A percentile compares a stretch with the other conserved stretches of the same genome.
phyloP scores from a whole-genome alignment of 2,329 filamentous ascomycete genomes.

The Colletotrichum brevisporum region DNA sequence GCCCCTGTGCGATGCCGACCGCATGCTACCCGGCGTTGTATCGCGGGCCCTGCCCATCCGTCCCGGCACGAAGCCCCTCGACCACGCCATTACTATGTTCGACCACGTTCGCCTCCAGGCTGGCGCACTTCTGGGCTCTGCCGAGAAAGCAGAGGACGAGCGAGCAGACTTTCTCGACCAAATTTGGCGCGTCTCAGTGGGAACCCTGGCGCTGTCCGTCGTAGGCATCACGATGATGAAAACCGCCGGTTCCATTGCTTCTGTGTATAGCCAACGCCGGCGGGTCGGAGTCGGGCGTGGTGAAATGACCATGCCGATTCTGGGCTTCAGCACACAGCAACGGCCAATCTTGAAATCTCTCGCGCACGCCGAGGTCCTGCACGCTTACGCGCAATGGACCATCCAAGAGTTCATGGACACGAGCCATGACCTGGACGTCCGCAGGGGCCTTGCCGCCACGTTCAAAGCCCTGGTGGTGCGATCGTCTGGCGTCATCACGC shows the following conservation, averaged over 20 bases:
- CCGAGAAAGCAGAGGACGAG: constrained; percentile 36
- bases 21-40: constrained; percentile 48
- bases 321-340: constrained; percentile 46
- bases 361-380: constrained; percentile 41
- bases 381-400: constrained; percentile 41
- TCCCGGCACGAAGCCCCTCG: constrained; percentile 47
- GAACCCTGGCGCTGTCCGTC: constrained; percentile 45
- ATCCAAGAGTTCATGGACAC: constrained; percentile 32
- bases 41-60: constrained; percentile 45
- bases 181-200: constrained; percentile 46
- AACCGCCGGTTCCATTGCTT: constrained; percentile 40
- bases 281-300: constrained; percentile 23
- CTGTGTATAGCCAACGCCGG: constrained; percentile 42
- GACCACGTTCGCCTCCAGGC: constrained; percentile 47
- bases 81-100: constrained; percentile 53
- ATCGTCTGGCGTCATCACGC: constrained; percentile 31
- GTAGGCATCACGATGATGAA: constrained; percentile 39
- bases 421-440: constrained; percentile 10
- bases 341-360: constrained; percentile 44
- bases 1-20: constrained; percentile 43
- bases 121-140: constrained; percentile 47
- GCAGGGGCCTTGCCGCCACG: constrained; percentile 30
- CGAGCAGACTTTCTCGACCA: constrained; percentile 47
- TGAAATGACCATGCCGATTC: background rate
- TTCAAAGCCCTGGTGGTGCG: constrained; percentile 36